A percentile compares a stretch with the other conserved stretches of the same genome.
Evolutionary conservation across 1,139 yeast genomes (phyloP).

Genomic region (Taphrina flavorubra): DNA sequence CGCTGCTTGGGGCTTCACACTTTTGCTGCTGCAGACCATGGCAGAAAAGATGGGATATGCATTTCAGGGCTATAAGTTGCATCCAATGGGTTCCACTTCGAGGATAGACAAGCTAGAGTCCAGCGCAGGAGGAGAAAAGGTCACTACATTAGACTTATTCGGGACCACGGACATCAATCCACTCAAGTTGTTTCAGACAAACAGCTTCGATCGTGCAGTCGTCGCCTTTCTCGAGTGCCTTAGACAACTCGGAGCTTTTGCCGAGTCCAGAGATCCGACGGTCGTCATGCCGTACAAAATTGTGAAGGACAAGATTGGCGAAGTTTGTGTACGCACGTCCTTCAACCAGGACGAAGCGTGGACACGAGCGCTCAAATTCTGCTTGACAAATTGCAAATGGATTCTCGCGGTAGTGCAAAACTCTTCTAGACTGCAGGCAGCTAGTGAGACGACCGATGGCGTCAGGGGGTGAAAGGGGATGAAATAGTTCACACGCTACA

Average conservation of each 20-base stretch:
- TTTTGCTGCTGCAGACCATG: slow-evolving; percentile 70
- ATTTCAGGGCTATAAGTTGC: slow-evolving; percentile 65
- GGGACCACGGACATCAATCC: slow-evolving; percentile 68
- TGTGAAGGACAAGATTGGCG: slow-evolving; percentile 74
- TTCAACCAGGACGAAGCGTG: slow-evolving; percentile 69
- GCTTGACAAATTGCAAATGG: slow-evolving; percentile 67
- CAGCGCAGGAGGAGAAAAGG: slow-evolving; percentile 48
- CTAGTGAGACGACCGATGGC: slow-evolving; percentile 1
- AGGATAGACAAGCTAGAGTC: slow-evolving; percentile 66
- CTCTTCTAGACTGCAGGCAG: background rate
- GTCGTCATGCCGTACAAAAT: slow-evolving; percentile 70
- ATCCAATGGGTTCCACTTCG: slow-evolving; percentile 86
- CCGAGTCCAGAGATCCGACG: slow-evolving; percentile 57
- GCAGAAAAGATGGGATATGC: slow-evolving; percentile 63
- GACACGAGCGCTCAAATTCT: slow-evolving; percentile 86
- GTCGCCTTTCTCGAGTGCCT: slow-evolving; percentile 72
- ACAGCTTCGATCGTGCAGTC: slow-evolving; percentile 76
- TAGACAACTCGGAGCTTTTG: slow-evolving; percentile 61
- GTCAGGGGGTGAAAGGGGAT: background rate
- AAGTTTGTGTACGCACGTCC: slow-evolving; percentile 69
- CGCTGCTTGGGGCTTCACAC: slow-evolving; percentile 88
- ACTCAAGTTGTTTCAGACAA: slow-evolving; percentile 68
- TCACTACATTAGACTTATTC: slow-evolving; percentile 58
- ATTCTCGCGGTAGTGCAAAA: slow-evolving; percentile 50
- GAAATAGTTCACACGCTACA: too few relatives aligned